Evolutionary conservation across 805 yeast species (phyloP).

Genomic region (Lipomyces sp.): DNA sequence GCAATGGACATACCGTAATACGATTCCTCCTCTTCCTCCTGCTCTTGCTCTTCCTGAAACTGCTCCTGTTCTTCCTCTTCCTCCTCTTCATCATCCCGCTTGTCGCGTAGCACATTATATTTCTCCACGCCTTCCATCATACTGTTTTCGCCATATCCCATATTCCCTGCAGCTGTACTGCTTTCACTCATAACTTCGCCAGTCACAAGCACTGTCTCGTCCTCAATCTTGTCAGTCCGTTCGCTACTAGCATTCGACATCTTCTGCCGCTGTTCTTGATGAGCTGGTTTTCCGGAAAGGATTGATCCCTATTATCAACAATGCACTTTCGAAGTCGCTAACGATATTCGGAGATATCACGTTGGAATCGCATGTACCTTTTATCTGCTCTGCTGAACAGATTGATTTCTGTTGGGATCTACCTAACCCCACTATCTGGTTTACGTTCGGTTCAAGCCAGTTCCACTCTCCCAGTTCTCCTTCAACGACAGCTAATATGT

Average conservation of each 20-base stretch:
- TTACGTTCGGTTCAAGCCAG: background rate
- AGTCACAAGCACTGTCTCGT: background rate
- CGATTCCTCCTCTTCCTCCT: constrained; percentile 36
- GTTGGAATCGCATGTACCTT: background rate
- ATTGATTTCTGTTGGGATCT: background rate
- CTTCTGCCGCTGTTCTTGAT: background rate
- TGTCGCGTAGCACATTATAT: background rate
- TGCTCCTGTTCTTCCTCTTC: constrained; percentile 16
- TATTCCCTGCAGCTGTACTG: background rate
- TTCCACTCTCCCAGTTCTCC: background rate
- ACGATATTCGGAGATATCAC: background rate
- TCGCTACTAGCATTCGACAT: background rate
- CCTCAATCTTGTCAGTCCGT: background rate
- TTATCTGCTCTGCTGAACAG: background rate
- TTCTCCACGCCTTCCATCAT: constrained; percentile 33
- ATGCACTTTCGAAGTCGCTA: background rate
- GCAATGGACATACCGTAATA: constrained; percentile 28
- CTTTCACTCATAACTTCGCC: background rate
- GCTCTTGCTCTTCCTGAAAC: constrained; percentile 35
- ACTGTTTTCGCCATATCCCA: constrained; percentile 7
- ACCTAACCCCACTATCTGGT: background rate
- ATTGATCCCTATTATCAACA: background rate
- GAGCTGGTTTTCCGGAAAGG: background rate
- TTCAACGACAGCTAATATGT: background rate
- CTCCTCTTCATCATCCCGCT: constrained; percentile 11